Evolutionary conservation across 2,329 filamentous ascomycete genomes (phyloP).

Genomic region (Colletotrichum lindemuthianum): DNA sequence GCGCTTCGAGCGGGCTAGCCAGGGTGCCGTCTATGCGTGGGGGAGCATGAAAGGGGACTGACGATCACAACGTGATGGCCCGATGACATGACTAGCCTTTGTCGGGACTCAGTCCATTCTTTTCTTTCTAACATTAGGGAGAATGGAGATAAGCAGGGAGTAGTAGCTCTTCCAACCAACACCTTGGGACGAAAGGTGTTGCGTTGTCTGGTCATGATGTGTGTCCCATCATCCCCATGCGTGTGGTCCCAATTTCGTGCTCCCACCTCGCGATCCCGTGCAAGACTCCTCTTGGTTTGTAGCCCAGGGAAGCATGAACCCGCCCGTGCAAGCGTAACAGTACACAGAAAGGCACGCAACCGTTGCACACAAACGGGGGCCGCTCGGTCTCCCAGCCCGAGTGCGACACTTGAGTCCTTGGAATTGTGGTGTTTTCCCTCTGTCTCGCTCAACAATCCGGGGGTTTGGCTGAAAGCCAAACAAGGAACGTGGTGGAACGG

Average conservation of each 20-base stretch:
- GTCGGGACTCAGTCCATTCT: slow-evolving; percentile 19
- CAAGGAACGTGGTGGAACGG: slow-evolving; percentile 31
- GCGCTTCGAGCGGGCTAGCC: not conserved
- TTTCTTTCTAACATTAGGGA: slow-evolving; percentile 31
- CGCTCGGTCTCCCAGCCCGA: slow-evolving; percentile 8
- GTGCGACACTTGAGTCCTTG: slow-evolving; percentile 29
- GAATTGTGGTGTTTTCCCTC: slow-evolving; percentile 19
- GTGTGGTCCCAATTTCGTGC: slow-evolving; percentile 15
- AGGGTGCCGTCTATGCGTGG: slow-evolving; percentile 17
- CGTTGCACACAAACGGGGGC: slow-evolving; percentile 19
- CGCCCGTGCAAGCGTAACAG: not conserved
- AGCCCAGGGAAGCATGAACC: slow-evolving; percentile 19
- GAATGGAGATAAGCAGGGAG: not conserved
- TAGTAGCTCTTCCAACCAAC: not conserved
- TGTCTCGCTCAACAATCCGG: slow-evolving; percentile 18
- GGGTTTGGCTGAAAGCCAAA: slow-evolving; percentile 24
- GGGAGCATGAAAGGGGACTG: slow-evolving; percentile 29
- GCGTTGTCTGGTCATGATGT: slow-evolving; percentile 1
- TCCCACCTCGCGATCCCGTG: not conserved
- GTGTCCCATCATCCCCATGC: slow-evolving; percentile 20
- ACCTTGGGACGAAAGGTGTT: slow-evolving; percentile 24
- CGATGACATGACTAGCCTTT: slow-evolving; percentile 33
- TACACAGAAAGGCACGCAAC: slow-evolving; percentile 12
- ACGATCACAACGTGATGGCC: slow-evolving; percentile 28
- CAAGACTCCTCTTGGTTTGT: not conserved